These are phyloP conservation scores for Taphrina pruni DNA, from an alignment of 1,139 yeast genomes.

Conservation along the genomic window DNA sequence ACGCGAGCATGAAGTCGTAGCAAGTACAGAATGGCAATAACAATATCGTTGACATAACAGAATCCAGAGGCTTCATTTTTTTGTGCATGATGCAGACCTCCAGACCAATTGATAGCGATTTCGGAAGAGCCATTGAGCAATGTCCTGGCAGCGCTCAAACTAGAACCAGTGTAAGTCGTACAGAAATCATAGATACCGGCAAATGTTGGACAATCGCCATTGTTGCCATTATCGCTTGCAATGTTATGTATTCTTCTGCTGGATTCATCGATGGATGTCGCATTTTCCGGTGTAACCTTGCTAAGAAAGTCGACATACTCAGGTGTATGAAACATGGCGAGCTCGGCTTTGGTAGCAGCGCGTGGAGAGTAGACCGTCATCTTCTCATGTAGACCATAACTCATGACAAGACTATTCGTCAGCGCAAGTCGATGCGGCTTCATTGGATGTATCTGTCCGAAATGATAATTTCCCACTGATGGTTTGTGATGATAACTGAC, in stretches of 20 bases:
- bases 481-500: constrained; percentile 85
- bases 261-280: constrained; percentile 63
- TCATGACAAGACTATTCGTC: constrained; percentile 87
- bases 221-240: constrained; percentile 38
- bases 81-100: constrained; percentile 91
- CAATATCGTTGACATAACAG: constrained; percentile 90
- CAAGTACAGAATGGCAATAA: constrained; percentile 85
- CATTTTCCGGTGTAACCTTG: constrained; percentile 78
- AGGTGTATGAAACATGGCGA: constrained; percentile 79
- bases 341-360: constrained; percentile 78
- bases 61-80: constrained; percentile 95
- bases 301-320: constrained; percentile 85
- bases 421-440: constrained; percentile 94
- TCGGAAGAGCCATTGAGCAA: constrained; percentile 84
- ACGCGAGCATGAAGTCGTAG: constrained; percentile 92
- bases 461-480: constrained; percentile 73
- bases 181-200: constrained; percentile 93
- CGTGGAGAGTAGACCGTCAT: constrained; percentile 90
- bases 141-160: constrained; percentile 88
- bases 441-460: constrained; percentile 83
- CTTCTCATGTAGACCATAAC: constrained; percentile 81
- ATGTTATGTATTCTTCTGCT: constrained; percentile 34
- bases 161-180: constrained; percentile 86
- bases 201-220: constrained; percentile 86
- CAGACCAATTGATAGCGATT: constrained; percentile 96